These are phyloP conservation scores for Erythrobasidium hasegawianum DNA, from an alignment of 1,284 basidiomycete genomes.

Conservation along the genomic window DNA sequence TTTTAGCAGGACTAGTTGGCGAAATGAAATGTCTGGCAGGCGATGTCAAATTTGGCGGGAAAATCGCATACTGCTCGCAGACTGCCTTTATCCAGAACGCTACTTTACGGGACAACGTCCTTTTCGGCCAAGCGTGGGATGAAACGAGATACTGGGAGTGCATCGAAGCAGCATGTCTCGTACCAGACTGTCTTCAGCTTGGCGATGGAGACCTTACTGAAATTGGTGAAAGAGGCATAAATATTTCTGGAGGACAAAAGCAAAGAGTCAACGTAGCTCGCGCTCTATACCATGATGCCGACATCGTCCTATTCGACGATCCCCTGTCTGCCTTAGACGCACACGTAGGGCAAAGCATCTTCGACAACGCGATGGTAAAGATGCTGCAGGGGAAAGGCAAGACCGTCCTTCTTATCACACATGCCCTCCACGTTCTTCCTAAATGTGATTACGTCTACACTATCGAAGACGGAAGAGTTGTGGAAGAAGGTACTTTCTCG, in stretches of 20 bases:
- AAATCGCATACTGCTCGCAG: slow-evolving; percentile 51
- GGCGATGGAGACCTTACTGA: slow-evolving; percentile 79
- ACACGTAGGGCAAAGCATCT: slow-evolving; percentile 80
- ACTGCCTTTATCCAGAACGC: slow-evolving; percentile 85
- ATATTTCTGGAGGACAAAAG: slow-evolving; percentile 75
- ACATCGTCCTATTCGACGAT: slow-evolving; percentile 82
- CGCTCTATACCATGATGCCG: slow-evolving; percentile 76
- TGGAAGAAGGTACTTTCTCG: slow-evolving; percentile 66
- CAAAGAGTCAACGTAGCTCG: slow-evolving; percentile 72
- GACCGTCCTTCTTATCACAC: slow-evolving; percentile 73
- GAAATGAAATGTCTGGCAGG: slow-evolving; percentile 65
- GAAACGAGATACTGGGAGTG: slow-evolving; percentile 73
- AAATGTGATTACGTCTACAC: slow-evolving; percentile 67
- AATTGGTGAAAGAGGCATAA: slow-evolving; percentile 60
- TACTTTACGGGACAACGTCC: slow-evolving; percentile 72
- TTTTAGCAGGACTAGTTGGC: slow-evolving; percentile 66
- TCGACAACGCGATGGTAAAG: slow-evolving; percentile 73
- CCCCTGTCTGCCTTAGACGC: slow-evolving; percentile 68
- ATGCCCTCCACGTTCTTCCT: slow-evolving; percentile 74
- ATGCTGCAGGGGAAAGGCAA: slow-evolving; percentile 58
- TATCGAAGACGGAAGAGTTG: slow-evolving; percentile 65
- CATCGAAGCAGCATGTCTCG: slow-evolving; percentile 67
- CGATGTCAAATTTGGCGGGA: slow-evolving; percentile 49
- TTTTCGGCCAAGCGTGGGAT: slow-evolving; percentile 76
- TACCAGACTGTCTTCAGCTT: slow-evolving; percentile 71